Percentiles rank a stretch among this genome's conserved stretches.
Evolutionary conservation across 2,329 filamentous ascomycete genomes (phyloP).

Genomic region (Xylaria sp.): DNA sequence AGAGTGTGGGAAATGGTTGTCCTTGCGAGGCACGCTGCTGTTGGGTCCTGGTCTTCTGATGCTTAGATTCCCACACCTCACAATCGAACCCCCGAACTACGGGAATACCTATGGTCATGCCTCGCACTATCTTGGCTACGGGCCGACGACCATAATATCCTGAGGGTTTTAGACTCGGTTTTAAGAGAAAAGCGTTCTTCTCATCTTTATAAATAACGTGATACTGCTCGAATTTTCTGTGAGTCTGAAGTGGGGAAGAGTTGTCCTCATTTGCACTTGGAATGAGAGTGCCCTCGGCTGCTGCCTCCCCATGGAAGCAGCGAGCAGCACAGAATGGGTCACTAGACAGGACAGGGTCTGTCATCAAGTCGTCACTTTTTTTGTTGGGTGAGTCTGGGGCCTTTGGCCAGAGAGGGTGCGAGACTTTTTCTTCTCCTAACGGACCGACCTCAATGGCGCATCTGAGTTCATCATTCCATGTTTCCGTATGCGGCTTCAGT

Average conservation of each 20-base stretch:
- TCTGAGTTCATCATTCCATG: slow-evolving; percentile 90
- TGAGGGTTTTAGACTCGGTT: slow-evolving; percentile 86
- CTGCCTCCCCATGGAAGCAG: slow-evolving; percentile 69
- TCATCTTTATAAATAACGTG: slow-evolving; percentile 89
- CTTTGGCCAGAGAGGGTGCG: slow-evolving; percentile 83
- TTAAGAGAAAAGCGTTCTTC: slow-evolving; percentile 82
- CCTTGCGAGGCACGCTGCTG: slow-evolving; percentile 45
- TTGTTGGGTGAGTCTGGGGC: slow-evolving; percentile 54
- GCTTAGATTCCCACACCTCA: slow-evolving; percentile 77
- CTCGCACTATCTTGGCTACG: slow-evolving; percentile 85
- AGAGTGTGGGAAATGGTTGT: slow-evolving; percentile 47
- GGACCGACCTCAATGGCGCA: slow-evolving; percentile 92
- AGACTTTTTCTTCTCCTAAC: slow-evolving; percentile 89
- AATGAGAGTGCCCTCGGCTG: slow-evolving; percentile 61
- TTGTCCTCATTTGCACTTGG: slow-evolving; percentile 52
- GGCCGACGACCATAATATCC: slow-evolving; percentile 85
- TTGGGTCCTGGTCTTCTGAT: slow-evolving; percentile 60
- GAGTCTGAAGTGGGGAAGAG: slow-evolving; percentile 56
- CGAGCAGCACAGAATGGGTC: slow-evolving; percentile 70
- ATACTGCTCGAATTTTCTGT: slow-evolving; percentile 74
- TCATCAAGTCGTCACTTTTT: slow-evolving; percentile 47
- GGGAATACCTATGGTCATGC: slow-evolving; percentile 81
- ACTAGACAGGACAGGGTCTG: slow-evolving; percentile 59
- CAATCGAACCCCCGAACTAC: slow-evolving; percentile 92
- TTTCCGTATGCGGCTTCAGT: slow-evolving; percentile 87